Evolutionary conservation across 306 rosid genomes (phyloP), one percentile per base, ranked within the genome.

Genomic region (Calophaca sinica): DNA sequence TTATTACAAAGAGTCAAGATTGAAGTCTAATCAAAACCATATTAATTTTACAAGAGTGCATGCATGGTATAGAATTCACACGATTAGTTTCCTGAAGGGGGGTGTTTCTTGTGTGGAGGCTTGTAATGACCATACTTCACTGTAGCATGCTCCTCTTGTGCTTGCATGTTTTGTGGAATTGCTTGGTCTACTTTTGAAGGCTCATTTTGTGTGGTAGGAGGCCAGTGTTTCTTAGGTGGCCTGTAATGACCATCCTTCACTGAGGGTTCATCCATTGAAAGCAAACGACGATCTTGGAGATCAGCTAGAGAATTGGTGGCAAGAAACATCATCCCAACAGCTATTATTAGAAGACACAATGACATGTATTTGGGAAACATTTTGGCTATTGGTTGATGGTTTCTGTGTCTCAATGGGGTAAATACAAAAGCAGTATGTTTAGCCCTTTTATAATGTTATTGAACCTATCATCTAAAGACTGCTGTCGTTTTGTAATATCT

Each of bases 331-430:
- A 61, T 20, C 28, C 67, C 67, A 20, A 1, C 26, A 0, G 26
- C 26, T 20, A 20, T 1, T 7, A 72, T 5, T 7, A 76, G 14
- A 6, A 57, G 58, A 14, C 65, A 33, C 0, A 76, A 0, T 42
- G 66, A 67, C 13, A 45, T 20, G 52, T 32, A 68, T 57, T 76
- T 76, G 28, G 74, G 50, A 32, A 32, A 63, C 80, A 76, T 66
- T 32, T 52, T 64, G 2, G 63, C 2, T 55, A 10, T 52, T 64
- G 2, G 63, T 1, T 55, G 6, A 20, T 20, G 0, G 2, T 35
- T 29, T 44, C 31, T 12, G 7, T 13, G 13, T 32, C 10, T 12
- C 0, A 20, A 9, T 77, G 75, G 4, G 33, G 81, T 6, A 35
- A 13, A 20, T 46, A 57, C n/a, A 2, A 15, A 55, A 38, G n/a